Evolutionary conservation across 495 filamentous ascomycete genomes (phyloP), one percentile per base, ranked within the genome.

Genomic region (Podospora fimiseda): DNA sequence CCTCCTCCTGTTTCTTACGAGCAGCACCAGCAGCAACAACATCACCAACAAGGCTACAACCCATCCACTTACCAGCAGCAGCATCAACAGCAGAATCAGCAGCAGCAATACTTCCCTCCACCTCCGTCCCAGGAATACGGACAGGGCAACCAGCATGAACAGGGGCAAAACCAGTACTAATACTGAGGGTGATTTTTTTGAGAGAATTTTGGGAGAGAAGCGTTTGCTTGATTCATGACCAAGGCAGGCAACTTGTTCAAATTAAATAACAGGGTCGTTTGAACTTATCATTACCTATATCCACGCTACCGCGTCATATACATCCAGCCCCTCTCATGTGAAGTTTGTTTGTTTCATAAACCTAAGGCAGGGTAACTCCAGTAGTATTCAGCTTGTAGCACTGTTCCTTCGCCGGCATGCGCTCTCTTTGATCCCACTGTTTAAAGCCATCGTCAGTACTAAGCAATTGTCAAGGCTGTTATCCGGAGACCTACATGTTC

Each of bases 341-440:
- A n/a, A n/a, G n/a, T n/a, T n/a, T n/a, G n/a, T n/a, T n/a, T n/a
- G n/a, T n/a, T n/a, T n/a, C n/a, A n/a, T n/a, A n/a, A n/a, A n/a
- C 27, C 27, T 33, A 33, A 5, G 27, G 27, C 6, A 33, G 27
- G 27, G 27, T 33, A 11, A 33, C 11, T 6, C 27, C 27, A 11
- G 27, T 33, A 33, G 27, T 33, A 11, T 33, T 33, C 50, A 74
- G 38, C 36, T 71, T 60, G 55, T 59, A 71, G 57, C 71, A 74
- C 42, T 71, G 69, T 16, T 48, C 59, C 18, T 61, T 67, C 5
- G 48, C 20, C 14, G 70, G 70, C 47, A 74, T 68, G 14, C 40
- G 55, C 55, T 74, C 71, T 8, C 63, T 63, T 36, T 63, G 54
- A 30, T 74, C 71, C 71, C 70, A 74, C 71, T 72, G 55, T 7